Base-by-base conservation (phyloP, 306 rosid species). In the Oemleria cerasiformis region DNA sequence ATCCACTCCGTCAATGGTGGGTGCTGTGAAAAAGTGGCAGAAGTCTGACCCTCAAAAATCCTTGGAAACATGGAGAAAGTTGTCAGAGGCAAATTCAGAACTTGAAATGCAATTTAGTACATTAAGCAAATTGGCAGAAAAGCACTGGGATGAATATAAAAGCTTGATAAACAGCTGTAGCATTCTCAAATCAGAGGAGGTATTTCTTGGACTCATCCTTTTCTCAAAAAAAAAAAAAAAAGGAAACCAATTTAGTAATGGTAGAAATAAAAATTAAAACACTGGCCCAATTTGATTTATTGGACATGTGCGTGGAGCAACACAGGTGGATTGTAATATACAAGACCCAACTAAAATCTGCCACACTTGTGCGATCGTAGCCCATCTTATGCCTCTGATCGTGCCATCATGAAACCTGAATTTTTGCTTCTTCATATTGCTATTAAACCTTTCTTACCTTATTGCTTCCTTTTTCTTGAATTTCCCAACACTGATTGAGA, bases 1-100 rank as follows among this genome's bases (percentile, higher is more conserved):
- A 50, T 94, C 96, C 77, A 94, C 99, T 2, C 96, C 95, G 71
- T 94, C 99, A 60, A 94, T 94, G 99, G 97, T 94, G 58, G 97
- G 97, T 78, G 88, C 96, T 57, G 97, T 94, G 16, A 94, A 89
- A 77, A 91, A 86, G 77, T 94, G 99, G 99, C 99, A 91, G 76
- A 91, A 91, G 80, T 78, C 92, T 42, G 91, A 91, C 78, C 88
- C 96, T 77, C 78, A 82, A 71, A 84, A 79, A 76, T 84, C 96
- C 43, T 57, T 76, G 75, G 96, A 89, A 53, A 87, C 90, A n/a
- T 88, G 97, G 96, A 85, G 65, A 84, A 91, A 84, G 85, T 81
- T 91, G 85, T 87, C 92, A n/a, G 88, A 85, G 82, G 87, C 89
- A 45, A 94, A 94, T 79, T 86, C 85, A 58, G 81, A 79, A 23